These are phyloP conservation scores for Datisca glomerata DNA, from an alignment of 306 rosid species.

Conservation along the genomic window DNA sequence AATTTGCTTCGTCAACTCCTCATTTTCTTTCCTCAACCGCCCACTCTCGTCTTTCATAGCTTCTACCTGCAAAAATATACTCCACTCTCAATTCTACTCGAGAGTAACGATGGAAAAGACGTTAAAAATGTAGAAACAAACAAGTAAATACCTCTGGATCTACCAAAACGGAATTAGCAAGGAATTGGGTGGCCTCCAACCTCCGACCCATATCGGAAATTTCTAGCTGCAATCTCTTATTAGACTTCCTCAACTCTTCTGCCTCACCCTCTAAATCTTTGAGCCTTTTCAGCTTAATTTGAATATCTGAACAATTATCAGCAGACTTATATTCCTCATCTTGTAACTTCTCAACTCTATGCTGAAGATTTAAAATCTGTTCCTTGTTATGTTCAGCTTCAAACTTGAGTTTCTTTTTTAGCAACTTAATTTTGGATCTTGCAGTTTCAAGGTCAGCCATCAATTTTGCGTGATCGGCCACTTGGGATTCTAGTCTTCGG, in stretches of 20 bases:
- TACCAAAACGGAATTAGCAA: constrained; percentile 67
- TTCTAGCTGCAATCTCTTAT: constrained; percentile 42
- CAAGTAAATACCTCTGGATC: constrained; percentile 37
- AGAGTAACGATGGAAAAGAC: constrained; percentile 1
- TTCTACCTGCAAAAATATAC: constrained; percentile 32
- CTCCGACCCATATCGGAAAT: constrained; percentile 51
- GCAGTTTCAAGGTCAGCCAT: constrained; percentile 61
- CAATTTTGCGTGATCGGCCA: constrained; percentile 35
- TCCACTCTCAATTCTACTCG: not conserved
- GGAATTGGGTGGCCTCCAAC: constrained; percentile 71
- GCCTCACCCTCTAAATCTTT: constrained; percentile 44
- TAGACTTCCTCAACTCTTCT: constrained; percentile 41
- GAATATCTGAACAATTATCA: constrained; percentile 21
- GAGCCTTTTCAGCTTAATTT: constrained; percentile 30
- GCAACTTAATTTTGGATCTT: constrained; percentile 40
- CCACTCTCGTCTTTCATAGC: constrained; percentile 33
- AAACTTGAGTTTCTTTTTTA: constrained; percentile 54
- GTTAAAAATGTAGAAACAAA: not conserved
- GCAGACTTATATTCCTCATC: constrained; percentile 35
- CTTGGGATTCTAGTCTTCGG: constrained; percentile 38
- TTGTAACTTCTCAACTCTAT: constrained; percentile 49
- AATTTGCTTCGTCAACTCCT: constrained; percentile 31
- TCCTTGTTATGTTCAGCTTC: constrained; percentile 74
- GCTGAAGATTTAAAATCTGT: constrained; percentile 47
- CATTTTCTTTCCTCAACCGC: constrained; percentile 34